Evolutionary conservation across 495 filamentous ascomycete genomes (phyloP), one percentile per base, ranked within the genome.

Genomic region (Coniosporium apollinis): DNA sequence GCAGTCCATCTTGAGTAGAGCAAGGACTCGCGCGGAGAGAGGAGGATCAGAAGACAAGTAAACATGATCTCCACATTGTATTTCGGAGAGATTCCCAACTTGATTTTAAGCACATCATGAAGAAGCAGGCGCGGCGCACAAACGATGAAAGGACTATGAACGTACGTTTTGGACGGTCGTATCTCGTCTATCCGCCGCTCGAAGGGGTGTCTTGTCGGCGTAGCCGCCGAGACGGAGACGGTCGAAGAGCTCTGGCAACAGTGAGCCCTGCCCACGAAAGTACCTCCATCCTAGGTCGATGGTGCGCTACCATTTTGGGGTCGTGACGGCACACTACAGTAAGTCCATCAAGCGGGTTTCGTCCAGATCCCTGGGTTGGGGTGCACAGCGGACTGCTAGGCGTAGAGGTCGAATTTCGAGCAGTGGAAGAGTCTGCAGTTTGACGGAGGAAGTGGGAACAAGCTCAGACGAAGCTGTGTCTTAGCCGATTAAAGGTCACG

Each of bases 21-120:
- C n/a, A n/a, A n/a, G n/a, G n/a, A n/a, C n/a, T n/a, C n/a, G n/a
- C n/a, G n/a, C n/a, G n/a, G n/a, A n/a, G n/a, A n/a, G n/a, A n/a
- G 19, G 19, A 29, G 15, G 18, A 11, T 20, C 29, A 14, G 29
- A 20, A 39, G 19, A 71, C 73, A 81, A 80, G 74, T 76, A 66
- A 71, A 70, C 62, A 64, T 65, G 52, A 76, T 86, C 80, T 96
- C 89, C 74, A 74, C 89, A 96, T 61, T 53, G 41, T 55, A 63
- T 55, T 79, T 97, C 79, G 73, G 89, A 99, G 89, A 99, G 89
- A 99, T 99, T 99, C 91, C 89, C 89, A 96, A 87, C 87, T 87
- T 87, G 75, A 75, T 64, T 66, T 64, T 62, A 56, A 52, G 60
- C 69, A 47, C 89, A 94, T 94, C 84, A 89, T 87, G 26, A 13